Evolutionary conservation across 2,329 filamentous ascomycete genomes (phyloP).

Genomic region (Ramularia collo-cygni): DNA sequence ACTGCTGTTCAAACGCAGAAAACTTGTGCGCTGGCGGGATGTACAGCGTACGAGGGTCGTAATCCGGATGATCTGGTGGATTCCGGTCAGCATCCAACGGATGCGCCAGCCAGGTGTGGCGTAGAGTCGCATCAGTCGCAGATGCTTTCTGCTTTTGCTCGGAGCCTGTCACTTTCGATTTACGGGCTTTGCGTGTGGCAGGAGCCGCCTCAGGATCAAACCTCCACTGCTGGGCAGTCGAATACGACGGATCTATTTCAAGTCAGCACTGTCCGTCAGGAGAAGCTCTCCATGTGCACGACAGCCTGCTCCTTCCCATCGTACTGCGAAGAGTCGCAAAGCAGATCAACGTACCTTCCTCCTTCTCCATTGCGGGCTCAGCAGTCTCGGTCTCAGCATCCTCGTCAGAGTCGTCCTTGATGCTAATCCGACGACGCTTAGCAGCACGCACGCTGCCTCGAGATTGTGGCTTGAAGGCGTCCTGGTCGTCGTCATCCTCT

Average conservation of each 20-base stretch:
- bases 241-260: too few relatives aligned
- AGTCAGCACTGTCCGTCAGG: too few relatives aligned
- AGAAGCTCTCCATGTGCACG: too few relatives aligned
- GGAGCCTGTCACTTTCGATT: conserved; percentile 18
- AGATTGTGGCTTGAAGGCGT: conserved; percentile 55
- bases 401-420: conserved; percentile 63
- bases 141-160: conserved; percentile 59
- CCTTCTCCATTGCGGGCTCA: conserved; percentile 48
- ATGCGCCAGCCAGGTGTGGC: conserved; percentile 86
- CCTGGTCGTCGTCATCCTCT: conserved; percentile 63
- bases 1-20: conserved; percentile 93
- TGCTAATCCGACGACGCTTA: conserved; percentile 56
- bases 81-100: conserved; percentile 79
- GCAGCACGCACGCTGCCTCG: conserved; percentile 38
- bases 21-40: conserved; percentile 73
- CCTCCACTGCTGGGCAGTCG: conserved; percentile 78
- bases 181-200: conserved; percentile 39
- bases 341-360: conserved; percentile 54
- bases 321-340: too few relatives aligned
- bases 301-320: too few relatives aligned
- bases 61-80: conserved; percentile 72
- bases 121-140: conserved; percentile 72
- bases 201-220: conserved; percentile 57
- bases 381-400: conserved; percentile 54
- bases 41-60: conserved; percentile 84